Evolutionary conservation across 305 asterid genomes (phyloP), one percentile per base, ranked within the genome.

Genomic region (Plantago coronopus): DNA sequence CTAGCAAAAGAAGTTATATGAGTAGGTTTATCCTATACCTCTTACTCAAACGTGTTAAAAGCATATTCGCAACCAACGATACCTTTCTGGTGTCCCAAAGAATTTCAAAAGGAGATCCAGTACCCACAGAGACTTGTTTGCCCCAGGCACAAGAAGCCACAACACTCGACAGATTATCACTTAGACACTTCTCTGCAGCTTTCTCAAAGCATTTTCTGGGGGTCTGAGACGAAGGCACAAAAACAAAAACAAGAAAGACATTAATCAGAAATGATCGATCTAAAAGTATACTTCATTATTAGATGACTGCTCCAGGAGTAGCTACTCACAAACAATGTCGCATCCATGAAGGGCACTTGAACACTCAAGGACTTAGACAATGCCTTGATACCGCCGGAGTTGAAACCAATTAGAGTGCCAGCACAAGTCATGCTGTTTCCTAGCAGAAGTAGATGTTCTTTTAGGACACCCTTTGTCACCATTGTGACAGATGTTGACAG

Each of bases 111-210:
- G 95, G 81, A 61, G 97, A 83, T 70, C 99, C 99, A 27, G 99
- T 85, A 67, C 99, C 99, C 56, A 93, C 91, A 16, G 96, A 79
- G 40, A 89, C 99, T 64, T 82, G 88, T 66, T 87, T 93, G 13
- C 99, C 99, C 99, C 99, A 93, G 48, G 97, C 89, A 81, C 99
- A 93, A 60, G 99, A 86, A 25, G 85, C 97, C 72, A 93, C 99
- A 64, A 87, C 77, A 68, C 96, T 87, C 21, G 99, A 77, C 69
- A 93, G 70, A 61, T 84, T 78, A 72, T 93, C 99, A 31, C 78
- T 83, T 65, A 89, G 83, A 73, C 97, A 83, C 74, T 93, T 93
- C 68, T 93, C 99, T 61, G 97, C 96, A 62, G 99, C 97, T 78
- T 78, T 89, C 61, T 93, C 99, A 67, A 93, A 93, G 76, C 96